Conservation (phyloP, 192 early-diverging fungal genomes). For the Powellomyces hirtus region DNA sequence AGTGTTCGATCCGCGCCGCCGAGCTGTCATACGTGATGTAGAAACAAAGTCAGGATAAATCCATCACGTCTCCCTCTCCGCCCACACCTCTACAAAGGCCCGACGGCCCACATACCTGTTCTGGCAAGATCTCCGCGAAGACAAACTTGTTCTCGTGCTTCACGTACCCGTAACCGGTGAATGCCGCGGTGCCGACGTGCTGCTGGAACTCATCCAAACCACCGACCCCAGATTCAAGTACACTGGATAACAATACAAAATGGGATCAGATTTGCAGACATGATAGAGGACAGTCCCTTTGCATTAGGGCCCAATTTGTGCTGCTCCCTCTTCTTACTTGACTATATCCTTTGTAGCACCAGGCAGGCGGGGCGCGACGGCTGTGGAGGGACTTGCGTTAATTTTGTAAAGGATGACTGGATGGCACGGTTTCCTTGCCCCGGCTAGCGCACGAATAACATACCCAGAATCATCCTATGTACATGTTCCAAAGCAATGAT, state of each 20-base stretch:
- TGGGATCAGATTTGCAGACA: not conserved
- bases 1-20: not conserved
- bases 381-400: not conserved
- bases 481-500: not conserved
- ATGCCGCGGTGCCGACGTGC: not conserved
- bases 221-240: not conserved
- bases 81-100: not conserved
- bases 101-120: conserved; percentile 7
- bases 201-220: conserved; percentile 7
- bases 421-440: not conserved
- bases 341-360: not conserved
- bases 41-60: not conserved
- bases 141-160: conserved; percentile 14
- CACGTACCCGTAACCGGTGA: conserved; percentile 1
- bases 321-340: not conserved
- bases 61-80: not conserved
- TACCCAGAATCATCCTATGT: conserved; percentile 7
- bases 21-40: not conserved
- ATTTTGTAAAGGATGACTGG: not conserved
- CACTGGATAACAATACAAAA: not conserved
- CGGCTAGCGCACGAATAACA: not conserved
- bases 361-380: not conserved
- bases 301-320: too few species aligned
- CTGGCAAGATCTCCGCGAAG: not conserved
- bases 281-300: not conserved